Base-by-base conservation (phyloP, 352 stramenopile species). In the Phytophthora foliorum region DNA sequence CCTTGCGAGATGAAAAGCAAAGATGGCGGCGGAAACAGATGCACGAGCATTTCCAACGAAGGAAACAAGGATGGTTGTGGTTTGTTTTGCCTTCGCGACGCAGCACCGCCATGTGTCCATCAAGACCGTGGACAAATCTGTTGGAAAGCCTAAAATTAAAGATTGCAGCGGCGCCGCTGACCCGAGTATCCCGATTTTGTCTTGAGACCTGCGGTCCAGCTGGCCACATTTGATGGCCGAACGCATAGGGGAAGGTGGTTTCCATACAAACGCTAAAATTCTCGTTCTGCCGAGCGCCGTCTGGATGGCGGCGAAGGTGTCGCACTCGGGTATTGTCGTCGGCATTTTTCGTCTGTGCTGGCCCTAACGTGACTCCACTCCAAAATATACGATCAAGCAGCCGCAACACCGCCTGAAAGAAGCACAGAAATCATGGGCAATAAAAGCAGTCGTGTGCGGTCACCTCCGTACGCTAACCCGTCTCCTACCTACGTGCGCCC, bases 141-240 rank as follows among this genome's bases (percentile, higher is more conserved):
- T 39, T 50, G 63, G 56, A 67, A 72, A 67, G 64, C 24, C 63
- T 51, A 19, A 19, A 1, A 4, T 38, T 49, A 11, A 25, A 56
- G 41, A 31, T 10, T 41, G 39, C 27, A 53, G 49, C n/a, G 49
- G 31, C 34, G 50, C 50, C 32, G 32, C 21, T 32, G 36, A 57
- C 42, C n/a, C n/a, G 19, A 22, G 22, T 32, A 44, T 45, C 36
- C 49, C 44, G 9, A 57, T 29, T 60, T 66, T 44, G 31, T 42
- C 0, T 69, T 72, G 55, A 60, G 59, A 61, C 49, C 52, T 69
- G 42, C 49, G 19, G 29, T 45, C 41, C 57, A 71, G 60, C 67
- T 75, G 67, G 56, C 67, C 48, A 59, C 55, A 75, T 74, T 70
- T 74, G 39, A 62, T 62, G 46, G 53, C 48, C 53, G 41, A 66